Evolutionary conservation across 2,329 filamentous ascomycete species (phyloP).

Genomic region (Fonsecaea pugnacius): DNA sequence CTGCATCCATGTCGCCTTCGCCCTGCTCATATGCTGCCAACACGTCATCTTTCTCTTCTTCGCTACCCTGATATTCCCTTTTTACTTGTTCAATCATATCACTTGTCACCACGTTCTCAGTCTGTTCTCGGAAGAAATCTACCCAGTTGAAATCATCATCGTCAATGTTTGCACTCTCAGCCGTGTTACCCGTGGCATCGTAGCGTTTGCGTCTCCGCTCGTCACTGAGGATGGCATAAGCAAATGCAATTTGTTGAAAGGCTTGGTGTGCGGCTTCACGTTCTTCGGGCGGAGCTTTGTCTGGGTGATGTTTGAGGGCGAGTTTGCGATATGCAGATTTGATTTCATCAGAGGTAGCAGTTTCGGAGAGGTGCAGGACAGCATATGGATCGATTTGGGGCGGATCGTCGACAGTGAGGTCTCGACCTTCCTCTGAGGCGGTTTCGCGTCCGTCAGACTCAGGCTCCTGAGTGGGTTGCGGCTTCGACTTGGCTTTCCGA

Average conservation of each 20-base stretch:
- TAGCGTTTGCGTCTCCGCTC: conserved; percentile 79
- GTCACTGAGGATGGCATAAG: conserved; percentile 90
- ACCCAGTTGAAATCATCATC: conserved; percentile 85
- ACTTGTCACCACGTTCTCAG: conserved; percentile 72
- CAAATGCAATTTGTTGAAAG: conserved; percentile 91
- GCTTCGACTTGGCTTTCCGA: conserved; percentile 30
- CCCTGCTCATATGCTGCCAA: conserved; percentile 73
- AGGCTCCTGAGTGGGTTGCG: conserved; percentile 13
- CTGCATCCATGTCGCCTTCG: conserved; percentile 73
- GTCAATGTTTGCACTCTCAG: conserved; percentile 74
- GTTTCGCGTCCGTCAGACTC: conserved; percentile 3
- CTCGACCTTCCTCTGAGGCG: conserved; percentile 46
- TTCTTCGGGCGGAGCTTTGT: conserved; percentile 73
- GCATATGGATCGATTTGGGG: conserved; percentile 78
- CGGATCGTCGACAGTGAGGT: conserved; percentile 61
- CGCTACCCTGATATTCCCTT: conserved; percentile 78
- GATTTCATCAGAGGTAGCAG: conserved; percentile 76
- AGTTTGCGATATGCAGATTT: conserved; percentile 85
- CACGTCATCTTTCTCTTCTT: conserved; percentile 80
- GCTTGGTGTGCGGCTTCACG: conserved; percentile 74
- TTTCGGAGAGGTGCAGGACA: conserved; percentile 71
- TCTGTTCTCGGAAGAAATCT: conserved; percentile 86
- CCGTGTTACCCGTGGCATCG: conserved; percentile 86
- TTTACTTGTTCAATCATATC: conserved; percentile 78
- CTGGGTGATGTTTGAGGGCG: conserved; percentile 81